Conservation (phyloP, 2,329 filamentous ascomycete genomes). For the Venturia asperata region DNA sequence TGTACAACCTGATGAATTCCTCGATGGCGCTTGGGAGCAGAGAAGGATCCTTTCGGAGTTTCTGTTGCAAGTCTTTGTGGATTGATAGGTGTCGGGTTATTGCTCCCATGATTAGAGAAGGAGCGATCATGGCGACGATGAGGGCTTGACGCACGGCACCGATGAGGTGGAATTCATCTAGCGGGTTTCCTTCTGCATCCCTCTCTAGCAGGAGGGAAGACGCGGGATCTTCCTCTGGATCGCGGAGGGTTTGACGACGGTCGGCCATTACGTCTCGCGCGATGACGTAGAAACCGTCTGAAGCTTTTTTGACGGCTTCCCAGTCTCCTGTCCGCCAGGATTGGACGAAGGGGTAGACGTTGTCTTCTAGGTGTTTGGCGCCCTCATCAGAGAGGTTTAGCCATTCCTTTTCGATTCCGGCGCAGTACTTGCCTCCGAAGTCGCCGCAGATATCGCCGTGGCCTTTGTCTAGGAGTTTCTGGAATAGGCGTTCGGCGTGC, state of each 20-base stretch:
- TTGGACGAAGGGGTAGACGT: slow-evolving; percentile 21
- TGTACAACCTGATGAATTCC: slow-evolving; percentile 22
- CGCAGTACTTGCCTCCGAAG: slow-evolving; percentile 21
- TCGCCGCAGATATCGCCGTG: slow-evolving; percentile 20
- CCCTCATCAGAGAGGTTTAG: slow-evolving; percentile 20
- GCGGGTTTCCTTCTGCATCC: slow-evolving; percentile 17
- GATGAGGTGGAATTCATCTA: slow-evolving; percentile 18
- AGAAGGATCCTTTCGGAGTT: slow-evolving; percentile 18
- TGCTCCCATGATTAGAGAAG: slow-evolving; percentile 21
- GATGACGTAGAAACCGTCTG: slow-evolving; percentile 21
- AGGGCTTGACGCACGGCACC: slow-evolving; percentile 20
- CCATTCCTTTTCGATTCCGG: slow-evolving; percentile 21
- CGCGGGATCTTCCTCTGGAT: slow-evolving; percentile 21
- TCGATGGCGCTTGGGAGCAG: slow-evolving; percentile 19
- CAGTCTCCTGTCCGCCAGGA: slow-evolving; percentile 21
- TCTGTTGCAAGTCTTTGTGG: slow-evolving; percentile 21
- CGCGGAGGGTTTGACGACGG: slow-evolving; percentile 16
- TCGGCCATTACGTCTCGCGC: slow-evolving; percentile 21
- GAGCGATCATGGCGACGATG: slow-evolving; percentile 22
- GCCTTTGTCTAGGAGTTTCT: slow-evolving; percentile 18
- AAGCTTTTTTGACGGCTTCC: slow-evolving; percentile 20
- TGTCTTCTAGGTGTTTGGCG: slow-evolving; percentile 20
- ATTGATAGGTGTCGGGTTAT: slow-evolving; percentile 20
- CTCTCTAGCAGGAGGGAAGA: slow-evolving; percentile 19
- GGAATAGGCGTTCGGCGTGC: slow-evolving; percentile 19